Conservation (phyloP, 345 rosid genomes). For the Euphorbia pulcherrima region DNA sequence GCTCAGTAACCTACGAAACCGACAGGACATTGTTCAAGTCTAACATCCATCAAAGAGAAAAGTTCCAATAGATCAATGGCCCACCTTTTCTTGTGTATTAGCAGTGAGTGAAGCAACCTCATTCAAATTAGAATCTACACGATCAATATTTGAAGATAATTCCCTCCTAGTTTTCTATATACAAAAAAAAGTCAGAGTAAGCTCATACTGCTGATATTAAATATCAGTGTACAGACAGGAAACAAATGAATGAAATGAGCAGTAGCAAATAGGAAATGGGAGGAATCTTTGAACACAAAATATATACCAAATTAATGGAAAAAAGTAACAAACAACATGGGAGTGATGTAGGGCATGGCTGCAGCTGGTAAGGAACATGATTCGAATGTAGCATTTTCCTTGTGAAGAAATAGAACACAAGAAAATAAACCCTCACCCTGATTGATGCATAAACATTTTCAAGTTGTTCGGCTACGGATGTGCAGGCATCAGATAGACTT, state of each 20-base stretch:
- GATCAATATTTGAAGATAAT: slow-evolving; percentile 53
- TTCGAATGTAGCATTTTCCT: background rate
- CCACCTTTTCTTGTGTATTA: slow-evolving; percentile 61
- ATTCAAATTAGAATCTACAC: slow-evolving; percentile 47
- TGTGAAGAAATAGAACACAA: background rate
- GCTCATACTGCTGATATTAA: background rate
- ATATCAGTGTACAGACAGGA: background rate
- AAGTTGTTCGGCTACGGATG: slow-evolving; percentile 64
- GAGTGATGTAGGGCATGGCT: background rate
- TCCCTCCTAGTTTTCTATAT: slow-evolving; percentile 60
- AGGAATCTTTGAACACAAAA: background rate
- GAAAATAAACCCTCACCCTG: slow-evolving; percentile 42
- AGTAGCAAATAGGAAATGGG: too few relatives aligned
- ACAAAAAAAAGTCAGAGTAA: background rate
- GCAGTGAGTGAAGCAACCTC: slow-evolving; percentile 50
- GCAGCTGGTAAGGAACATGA: background rate
- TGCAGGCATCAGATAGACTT: slow-evolving; percentile 78
- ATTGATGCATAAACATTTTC: slow-evolving; percentile 69
- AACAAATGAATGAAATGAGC: background rate
- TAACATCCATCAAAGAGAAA: slow-evolving; percentile 1
- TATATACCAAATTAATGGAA: background rate
- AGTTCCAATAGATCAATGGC: slow-evolving; percentile 11
- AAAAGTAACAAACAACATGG: background rate
- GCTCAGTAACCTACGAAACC: slow-evolving; percentile 43
- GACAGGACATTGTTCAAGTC: slow-evolving; percentile 16